Conservation (phyloP, 2,329 filamentous ascomycete species). For the Phialophora verrucosa region DNA sequence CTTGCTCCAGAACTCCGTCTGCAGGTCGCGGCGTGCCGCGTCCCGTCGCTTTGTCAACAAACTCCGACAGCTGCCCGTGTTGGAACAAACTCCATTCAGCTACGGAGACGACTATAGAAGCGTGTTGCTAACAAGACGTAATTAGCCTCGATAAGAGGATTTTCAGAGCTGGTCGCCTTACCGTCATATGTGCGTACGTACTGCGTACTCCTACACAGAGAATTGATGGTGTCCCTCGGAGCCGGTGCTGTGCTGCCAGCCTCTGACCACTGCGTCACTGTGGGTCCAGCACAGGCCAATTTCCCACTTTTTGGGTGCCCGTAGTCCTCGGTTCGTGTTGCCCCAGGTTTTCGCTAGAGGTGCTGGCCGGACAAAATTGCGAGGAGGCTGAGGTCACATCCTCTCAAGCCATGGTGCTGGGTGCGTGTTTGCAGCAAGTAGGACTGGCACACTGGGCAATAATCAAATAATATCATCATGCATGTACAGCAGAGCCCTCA, state of each 20-base stretch:
- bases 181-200: background rate
- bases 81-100: background rate
- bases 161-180: background rate
- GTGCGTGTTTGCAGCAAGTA: background rate
- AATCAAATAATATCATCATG: slow-evolving; percentile 9
- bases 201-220: background rate
- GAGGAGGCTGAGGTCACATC: slow-evolving; percentile 9
- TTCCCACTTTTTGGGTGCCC: slow-evolving; percentile 20
- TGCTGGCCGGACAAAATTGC: background rate
- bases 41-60: slow-evolving; percentile 7
- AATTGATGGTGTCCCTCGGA: background rate
- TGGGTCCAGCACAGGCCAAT: slow-evolving; percentile 16
- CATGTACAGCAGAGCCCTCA: slow-evolving; percentile 5
- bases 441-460: background rate
- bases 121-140: background rate
- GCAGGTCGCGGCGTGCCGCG: slow-evolving; percentile 6
- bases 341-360: slow-evolving; percentile 5
- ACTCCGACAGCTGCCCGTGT: background rate
- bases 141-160: background rate
- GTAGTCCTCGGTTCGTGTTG: slow-evolving; percentile 2
- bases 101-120: background rate
- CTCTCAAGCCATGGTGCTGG: background rate
- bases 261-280: slow-evolving; percentile 12
- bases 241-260: background rate
- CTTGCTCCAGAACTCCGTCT: background rate